Evolutionary conservation across 306 rosid species (phyloP), one percentile per base, ranked within the genome.

Genomic region (Fragaria vesca): DNA sequence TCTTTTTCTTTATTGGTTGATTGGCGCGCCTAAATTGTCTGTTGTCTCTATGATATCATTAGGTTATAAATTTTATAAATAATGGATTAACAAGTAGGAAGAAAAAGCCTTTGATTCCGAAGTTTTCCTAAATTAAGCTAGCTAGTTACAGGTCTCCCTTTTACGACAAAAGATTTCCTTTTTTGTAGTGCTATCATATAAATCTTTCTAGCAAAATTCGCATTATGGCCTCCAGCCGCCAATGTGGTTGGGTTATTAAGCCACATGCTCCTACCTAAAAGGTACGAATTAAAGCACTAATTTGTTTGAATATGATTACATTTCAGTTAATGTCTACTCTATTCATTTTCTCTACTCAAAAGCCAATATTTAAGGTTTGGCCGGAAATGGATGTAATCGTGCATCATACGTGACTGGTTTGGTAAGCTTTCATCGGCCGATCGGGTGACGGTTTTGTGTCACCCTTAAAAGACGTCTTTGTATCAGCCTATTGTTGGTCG

Each of bases 201-300:
- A 45, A 74, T 81, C 57, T 63, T 63, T 62, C 9, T 40, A 76
- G 81, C 68, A 51, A 69, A 54, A 54, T 28, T 40, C 36, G 50
- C 65, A 83, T 62, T 30, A 43, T 47, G 73, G 51, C 65, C 79
- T 72, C 72, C 69, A 51, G 46, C 48, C 50, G 78, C 62, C 50
- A 65, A 11, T 67, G 75, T 47, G 51, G 70, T 76, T 76, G 84
- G 57, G 76, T 73, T 76, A 75, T 68, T 77, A 81, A 76, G 81
- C 50, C 76, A 65, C 81, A 73, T 76, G 21, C 18, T 24, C 13
- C 7, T 2, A 12, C 17, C 16, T 58, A 58, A 24, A 57, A 58
- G 32, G 16, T 11, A 3, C 32, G 43, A 63, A 30, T 20, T 20
- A 34, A 32, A 71, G 75, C 63, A 60, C 66, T 60, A 55, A 71